Evolutionary conservation across 1,139 yeast genomes (phyloP).

Genomic region (Torulaspora globosa): DNA sequence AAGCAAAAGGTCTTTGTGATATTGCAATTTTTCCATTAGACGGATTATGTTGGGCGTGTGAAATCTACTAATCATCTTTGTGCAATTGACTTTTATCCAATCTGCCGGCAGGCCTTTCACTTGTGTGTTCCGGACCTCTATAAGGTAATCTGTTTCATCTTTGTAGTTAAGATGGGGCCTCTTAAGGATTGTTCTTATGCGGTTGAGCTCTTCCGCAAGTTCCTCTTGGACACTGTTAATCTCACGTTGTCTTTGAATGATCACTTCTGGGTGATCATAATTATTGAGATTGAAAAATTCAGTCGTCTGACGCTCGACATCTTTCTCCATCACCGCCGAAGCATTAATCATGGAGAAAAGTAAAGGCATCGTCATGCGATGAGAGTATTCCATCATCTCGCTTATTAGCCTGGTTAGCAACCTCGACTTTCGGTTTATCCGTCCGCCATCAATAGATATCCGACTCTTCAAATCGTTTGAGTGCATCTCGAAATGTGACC

Average conservation of each 20-base stretch:
- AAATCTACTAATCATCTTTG: conserved; percentile 67
- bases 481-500: conserved; percentile 35
- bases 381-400: conserved; percentile 24
- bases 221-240: conserved; percentile 43
- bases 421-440: conserved; percentile 30
- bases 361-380: conserved; percentile 23
- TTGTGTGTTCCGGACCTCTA: conserved; percentile 66
- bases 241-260: conserved; percentile 41
- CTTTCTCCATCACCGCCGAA: conserved; percentile 52
- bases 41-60: conserved; percentile 56
- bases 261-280: conserved; percentile 42
- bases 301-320: conserved; percentile 44
- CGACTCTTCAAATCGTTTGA: conserved; percentile 27
- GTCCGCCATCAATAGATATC: conserved; percentile 24
- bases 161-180: conserved; percentile 59
- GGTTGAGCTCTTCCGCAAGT: conserved; percentile 49
- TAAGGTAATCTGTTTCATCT: conserved; percentile 61
- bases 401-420: conserved; percentile 37
- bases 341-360: conserved; percentile 55
- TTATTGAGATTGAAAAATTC: conserved; percentile 51
- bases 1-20: conserved; percentile 57
- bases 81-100: conserved; percentile 75
- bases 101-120: conserved; percentile 57
- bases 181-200: conserved; percentile 45
- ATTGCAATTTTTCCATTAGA: conserved; percentile 53